phyloP scores from a whole-genome alignment of 805 yeast species.

The Saccharomycopsis malanga region DNA sequence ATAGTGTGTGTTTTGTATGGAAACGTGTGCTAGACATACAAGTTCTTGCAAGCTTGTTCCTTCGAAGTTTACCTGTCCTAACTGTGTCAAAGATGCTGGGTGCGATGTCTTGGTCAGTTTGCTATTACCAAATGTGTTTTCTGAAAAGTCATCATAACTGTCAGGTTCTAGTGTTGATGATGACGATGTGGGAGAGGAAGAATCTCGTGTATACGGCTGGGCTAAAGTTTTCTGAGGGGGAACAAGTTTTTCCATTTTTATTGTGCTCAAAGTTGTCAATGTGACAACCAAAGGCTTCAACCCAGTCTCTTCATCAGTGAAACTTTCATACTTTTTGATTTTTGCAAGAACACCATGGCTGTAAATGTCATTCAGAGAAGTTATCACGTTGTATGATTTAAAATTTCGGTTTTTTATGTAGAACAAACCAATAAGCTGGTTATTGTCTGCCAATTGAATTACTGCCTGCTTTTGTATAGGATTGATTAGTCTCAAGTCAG shows the following conservation, averaged over 20 bases:
- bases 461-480: conserved; percentile 21
- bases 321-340: conserved; percentile 6
- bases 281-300: conserved; percentile 13
- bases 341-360: conserved; percentile 18
- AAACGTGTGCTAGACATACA: conserved; percentile 15
- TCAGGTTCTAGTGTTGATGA: too few species aligned
- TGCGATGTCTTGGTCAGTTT: too few species aligned
- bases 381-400: conserved; percentile 14
- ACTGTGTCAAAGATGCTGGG: not conserved
- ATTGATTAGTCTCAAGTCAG: conserved; percentile 15
- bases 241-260: conserved; percentile 3
- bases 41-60: conserved; percentile 7
- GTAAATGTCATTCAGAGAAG: conserved; percentile 12
- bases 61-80: conserved; percentile 2
- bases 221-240: conserved; percentile 12
- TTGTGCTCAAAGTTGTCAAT: conserved; percentile 4
- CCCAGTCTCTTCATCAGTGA: conserved; percentile 6
- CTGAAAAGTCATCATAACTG: not conserved
- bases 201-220: not conserved
- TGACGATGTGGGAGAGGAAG: too few species aligned
- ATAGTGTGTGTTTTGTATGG: conserved; percentile 1
- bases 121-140: not conserved
- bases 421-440: conserved; percentile 18
- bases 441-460: conserved; percentile 14
- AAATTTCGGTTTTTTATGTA: conserved; percentile 17